A percentile compares a stretch with the other conserved stretches of the same genome.
Evolutionary conservation across 768 basidiomycete genomes (phyloP).

Genomic region (Termitomyces sp.): DNA sequence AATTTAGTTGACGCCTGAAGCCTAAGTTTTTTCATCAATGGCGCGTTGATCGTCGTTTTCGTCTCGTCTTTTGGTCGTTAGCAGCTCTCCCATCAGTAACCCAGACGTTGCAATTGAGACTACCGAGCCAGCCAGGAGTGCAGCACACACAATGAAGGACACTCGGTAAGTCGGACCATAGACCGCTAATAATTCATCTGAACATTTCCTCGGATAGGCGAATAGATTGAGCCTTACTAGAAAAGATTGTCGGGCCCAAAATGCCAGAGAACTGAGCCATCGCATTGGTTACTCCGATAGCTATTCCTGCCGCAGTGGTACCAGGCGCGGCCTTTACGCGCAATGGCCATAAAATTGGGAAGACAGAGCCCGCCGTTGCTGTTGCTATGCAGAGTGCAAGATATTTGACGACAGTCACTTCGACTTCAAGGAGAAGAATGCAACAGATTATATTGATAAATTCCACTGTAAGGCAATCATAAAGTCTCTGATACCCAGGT

Average conservation of each 20-base stretch:
- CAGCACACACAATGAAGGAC: conserved; percentile 8
- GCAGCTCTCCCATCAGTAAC: conserved; percentile 7
- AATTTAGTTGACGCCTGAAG: background rate
- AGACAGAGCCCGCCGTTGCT: conserved; percentile 10
- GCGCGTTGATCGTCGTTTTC: background rate
- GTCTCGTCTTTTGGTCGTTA: background rate
- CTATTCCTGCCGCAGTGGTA: conserved; percentile 10
- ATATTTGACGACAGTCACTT: conserved; percentile 9
- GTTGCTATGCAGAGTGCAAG: conserved; percentile 11
- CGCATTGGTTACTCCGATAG: conserved; percentile 9
- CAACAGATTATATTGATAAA: conserved; percentile 10
- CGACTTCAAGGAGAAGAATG: conserved; percentile 8
- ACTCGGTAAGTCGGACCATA: conserved; percentile 14
- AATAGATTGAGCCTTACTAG: background rate
- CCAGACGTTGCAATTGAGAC: conserved; percentile 4
- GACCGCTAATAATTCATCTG: conserved; percentile 1
- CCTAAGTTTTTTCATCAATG: background rate
- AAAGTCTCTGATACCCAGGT: background rate
- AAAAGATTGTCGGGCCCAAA: conserved; percentile 13
- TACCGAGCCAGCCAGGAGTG: conserved; percentile 6
- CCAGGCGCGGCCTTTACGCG: conserved; percentile 12
- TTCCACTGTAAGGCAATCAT: conserved; percentile 5
- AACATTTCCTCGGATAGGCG: background rate
- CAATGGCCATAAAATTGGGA: conserved; percentile 11
- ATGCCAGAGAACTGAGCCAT: conserved; percentile 11